Evolutionary conservation across 2,329 filamentous ascomycete species (phyloP).

Genomic region (Hypocrella siamensis): DNA sequence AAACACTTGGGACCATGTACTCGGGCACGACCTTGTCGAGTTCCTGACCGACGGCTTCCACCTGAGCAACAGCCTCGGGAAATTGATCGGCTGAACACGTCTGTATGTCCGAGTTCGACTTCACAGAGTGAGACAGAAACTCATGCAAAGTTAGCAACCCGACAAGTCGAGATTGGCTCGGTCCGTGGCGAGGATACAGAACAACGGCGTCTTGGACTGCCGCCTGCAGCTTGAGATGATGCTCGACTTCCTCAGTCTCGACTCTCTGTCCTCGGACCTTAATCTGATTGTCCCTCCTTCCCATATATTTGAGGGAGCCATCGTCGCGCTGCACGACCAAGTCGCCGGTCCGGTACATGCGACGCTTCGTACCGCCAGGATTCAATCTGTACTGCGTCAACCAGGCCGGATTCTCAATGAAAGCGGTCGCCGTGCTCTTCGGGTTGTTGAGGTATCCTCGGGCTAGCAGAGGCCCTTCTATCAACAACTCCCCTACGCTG

Average conservation of each 20-base stretch:
- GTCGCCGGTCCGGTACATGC: background rate
- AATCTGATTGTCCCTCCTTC: conserved; percentile 37
- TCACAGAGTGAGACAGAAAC: background rate
- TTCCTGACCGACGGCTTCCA: background rate
- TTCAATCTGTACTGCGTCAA: background rate
- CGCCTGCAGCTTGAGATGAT: background rate
- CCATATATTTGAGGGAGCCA: conserved; percentile 6
- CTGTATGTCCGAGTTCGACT: background rate
- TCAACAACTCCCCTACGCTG: background rate
- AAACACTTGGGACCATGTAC: background rate
- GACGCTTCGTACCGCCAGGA: background rate
- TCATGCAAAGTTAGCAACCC: background rate
- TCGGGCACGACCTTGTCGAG: background rate
- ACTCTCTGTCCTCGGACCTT: conserved; percentile 30
- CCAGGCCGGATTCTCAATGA: background rate
- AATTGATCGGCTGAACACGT: background rate
- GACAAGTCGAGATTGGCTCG: background rate
- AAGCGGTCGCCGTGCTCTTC: background rate
- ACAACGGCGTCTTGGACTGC: background rate
- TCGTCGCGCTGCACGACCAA: background rate
- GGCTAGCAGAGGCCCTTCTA: background rate
- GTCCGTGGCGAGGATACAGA: background rate
- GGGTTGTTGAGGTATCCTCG: background rate
- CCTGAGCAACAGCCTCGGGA: too few relatives aligned
- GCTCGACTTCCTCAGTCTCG: conserved; percentile 5